phyloP scores from a whole-genome alignment of 2,329 filamentous ascomycete genomes.

The Pseudopithomyces chartarum region DNA sequence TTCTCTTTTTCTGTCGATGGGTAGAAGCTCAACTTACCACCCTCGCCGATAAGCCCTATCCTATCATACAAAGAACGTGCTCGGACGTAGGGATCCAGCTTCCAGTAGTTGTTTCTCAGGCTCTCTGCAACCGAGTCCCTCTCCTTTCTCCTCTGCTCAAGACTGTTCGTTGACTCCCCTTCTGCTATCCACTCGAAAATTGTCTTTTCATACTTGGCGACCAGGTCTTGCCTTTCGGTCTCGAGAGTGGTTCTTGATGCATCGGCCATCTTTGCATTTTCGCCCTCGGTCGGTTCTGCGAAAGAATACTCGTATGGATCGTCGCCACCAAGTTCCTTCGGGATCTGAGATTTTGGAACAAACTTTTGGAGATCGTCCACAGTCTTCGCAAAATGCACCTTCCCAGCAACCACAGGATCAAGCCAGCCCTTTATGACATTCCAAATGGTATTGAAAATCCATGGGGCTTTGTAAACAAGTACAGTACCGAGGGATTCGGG shows the following conservation, averaged over 20 bases:
- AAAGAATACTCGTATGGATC: constrained; percentile 87
- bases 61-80: constrained; percentile 86
- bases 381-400: constrained; percentile 91
- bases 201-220: constrained; percentile 72
- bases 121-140: constrained; percentile 66
- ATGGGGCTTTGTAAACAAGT: constrained; percentile 93
- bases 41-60: constrained; percentile 69
- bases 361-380: constrained; percentile 78
- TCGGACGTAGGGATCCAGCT: constrained; percentile 82
- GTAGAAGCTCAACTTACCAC: constrained; percentile 76
- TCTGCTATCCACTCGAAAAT: constrained; percentile 76
- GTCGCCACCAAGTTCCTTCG: constrained; percentile 82
- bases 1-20: constrained; percentile 33
- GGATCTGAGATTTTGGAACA: constrained; percentile 72
- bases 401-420: constrained; percentile 91
- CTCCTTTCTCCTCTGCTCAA: constrained; percentile 58
- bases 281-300: constrained; percentile 72
- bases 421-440: constrained; percentile 94
- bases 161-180: constrained; percentile 44
- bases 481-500: constrained; percentile 89
- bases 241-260: constrained; percentile 68
- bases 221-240: constrained; percentile 66
- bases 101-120: constrained; percentile 82
- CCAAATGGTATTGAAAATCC: constrained; percentile 98
- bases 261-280: constrained; percentile 66